phyloP scores from a whole-genome alignment of 1,284 basidiomycete species.

The Cryptococcus maquisensis region DNA sequence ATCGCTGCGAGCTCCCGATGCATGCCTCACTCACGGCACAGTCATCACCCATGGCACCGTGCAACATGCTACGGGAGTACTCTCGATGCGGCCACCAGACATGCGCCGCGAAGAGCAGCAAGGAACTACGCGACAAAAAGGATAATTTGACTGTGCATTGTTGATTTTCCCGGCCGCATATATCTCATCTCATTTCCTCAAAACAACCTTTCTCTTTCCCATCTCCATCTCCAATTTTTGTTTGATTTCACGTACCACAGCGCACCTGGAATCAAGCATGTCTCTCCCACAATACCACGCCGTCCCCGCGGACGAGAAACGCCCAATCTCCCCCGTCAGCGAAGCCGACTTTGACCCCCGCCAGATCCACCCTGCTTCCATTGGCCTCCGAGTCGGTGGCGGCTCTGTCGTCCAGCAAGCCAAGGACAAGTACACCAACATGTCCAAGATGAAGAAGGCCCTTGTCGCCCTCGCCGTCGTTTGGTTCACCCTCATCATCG shows the following conservation, averaged over 20 bases:
- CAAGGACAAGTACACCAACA: slow-evolving; percentile 1
- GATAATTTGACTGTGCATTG: neutral
- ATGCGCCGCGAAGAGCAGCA: too few species aligned
- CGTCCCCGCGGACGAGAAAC: slow-evolving; percentile 17
- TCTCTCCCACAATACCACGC: slow-evolving; percentile 8
- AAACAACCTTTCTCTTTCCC: neutral
- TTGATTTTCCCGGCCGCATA: neutral
- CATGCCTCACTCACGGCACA: too few species aligned
- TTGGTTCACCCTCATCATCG: slow-evolving; percentile 6
- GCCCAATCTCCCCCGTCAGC: neutral
- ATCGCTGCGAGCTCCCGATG: too few species aligned
- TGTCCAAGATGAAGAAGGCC: slow-evolving; percentile 17
- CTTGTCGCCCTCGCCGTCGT: slow-evolving; percentile 10
- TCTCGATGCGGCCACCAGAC: too few species aligned
- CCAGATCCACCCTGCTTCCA: slow-evolving; percentile 10
- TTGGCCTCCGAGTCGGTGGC: slow-evolving; percentile 2
- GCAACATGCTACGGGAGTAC: too few species aligned
- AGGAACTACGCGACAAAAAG: neutral
- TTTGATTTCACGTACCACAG: slow-evolving; percentile 1
- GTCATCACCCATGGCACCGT: too few species aligned
- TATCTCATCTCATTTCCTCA: neutral
- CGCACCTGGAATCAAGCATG: neutral
- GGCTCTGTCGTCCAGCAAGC: neutral
- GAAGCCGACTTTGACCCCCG: slow-evolving; percentile 1
- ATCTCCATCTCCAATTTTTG: neutral